phyloP scores from a whole-genome alignment of 352 stramenopile genomes.

The Hyaloperonospora arabidopsidis region DNA sequence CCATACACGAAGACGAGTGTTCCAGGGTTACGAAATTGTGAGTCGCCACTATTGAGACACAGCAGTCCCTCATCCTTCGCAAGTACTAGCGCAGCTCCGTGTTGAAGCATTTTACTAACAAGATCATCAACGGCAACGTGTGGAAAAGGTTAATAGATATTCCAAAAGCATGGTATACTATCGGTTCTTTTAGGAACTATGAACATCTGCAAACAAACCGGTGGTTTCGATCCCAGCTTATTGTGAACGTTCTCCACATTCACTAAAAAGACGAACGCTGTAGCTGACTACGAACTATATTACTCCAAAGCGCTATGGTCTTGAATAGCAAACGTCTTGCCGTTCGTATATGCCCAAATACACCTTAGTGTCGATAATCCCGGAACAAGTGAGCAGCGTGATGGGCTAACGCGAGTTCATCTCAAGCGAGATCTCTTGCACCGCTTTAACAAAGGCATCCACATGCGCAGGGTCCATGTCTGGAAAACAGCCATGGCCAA shows the following conservation, averaged over 20 bases:
- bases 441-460: conserved; percentile 92
- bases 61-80: conserved; percentile 27
- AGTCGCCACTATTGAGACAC: too few species aligned
- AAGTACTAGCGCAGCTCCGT: conserved; percentile 42
- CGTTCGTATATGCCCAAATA: neutral
- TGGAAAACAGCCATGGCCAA: conserved; percentile 95
- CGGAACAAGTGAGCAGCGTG: conserved; percentile 13
- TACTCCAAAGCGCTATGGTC: conserved; percentile 14
- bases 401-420: conserved; percentile 53
- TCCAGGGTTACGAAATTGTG: too few species aligned
- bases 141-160: conserved; percentile 75
- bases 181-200: too few species aligned
- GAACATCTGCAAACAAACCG: too few species aligned
- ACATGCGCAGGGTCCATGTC: conserved; percentile 93
- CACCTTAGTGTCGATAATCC: conserved; percentile 18
- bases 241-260: too few species aligned
- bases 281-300: too few species aligned
- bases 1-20: too few species aligned
- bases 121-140: conserved; percentile 55
- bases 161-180: conserved; percentile 4
- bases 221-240: too few species aligned
- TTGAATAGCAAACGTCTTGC: conserved; percentile 1
- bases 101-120: conserved; percentile 30
- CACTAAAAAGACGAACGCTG: too few species aligned
- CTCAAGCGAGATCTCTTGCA: conserved; percentile 90